These are phyloP conservation scores for Aspergillus fumigatus DNA, from an alignment of 2,329 filamentous ascomycete genomes.

Conservation along the genomic window DNA sequence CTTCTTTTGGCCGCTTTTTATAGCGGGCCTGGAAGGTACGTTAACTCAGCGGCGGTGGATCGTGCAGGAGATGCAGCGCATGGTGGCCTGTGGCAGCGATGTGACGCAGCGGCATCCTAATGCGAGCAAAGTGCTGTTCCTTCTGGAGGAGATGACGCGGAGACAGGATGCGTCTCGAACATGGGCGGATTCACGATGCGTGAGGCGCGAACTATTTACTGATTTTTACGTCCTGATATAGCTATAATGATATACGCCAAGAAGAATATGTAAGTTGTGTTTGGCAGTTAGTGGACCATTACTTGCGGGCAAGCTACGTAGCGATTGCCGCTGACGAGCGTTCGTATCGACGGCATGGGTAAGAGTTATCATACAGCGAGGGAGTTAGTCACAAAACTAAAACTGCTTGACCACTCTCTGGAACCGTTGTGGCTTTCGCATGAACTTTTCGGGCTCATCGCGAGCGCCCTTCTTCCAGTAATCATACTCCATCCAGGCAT, in stretches of 20 bases:
- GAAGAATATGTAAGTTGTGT: neutral
- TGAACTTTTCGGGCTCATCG: conserved; percentile 46
- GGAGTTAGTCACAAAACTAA: conserved; percentile 6
- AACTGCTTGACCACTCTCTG: conserved; percentile 34
- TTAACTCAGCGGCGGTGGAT: conserved; percentile 30
- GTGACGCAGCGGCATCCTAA: conserved; percentile 25
- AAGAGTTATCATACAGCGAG: neutral
- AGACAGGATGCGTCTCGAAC: conserved; percentile 31
- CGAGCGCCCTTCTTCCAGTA: conserved; percentile 56
- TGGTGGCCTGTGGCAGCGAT: conserved; percentile 15
- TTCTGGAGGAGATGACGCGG: conserved; percentile 32
- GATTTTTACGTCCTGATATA: conserved; percentile 33
- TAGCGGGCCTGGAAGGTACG: conserved; percentile 31
- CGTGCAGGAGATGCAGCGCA: conserved; percentile 28
- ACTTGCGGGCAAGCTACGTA: neutral
- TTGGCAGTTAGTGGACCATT: neutral
- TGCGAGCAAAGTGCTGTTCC: conserved; percentile 25
- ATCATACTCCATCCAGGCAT: conserved; percentile 63
- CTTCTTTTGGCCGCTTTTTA: conserved; percentile 34
- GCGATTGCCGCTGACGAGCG: neutral
- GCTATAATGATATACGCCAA: neutral
- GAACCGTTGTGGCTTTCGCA: conserved; percentile 30
- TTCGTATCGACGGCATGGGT: neutral
- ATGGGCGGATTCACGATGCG: conserved; percentile 32
- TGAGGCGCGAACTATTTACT: conserved; percentile 30